Evolutionary conservation across 1,284 basidiomycete genomes (phyloP).

Genomic region (Cystobasidium slooffiae): DNA sequence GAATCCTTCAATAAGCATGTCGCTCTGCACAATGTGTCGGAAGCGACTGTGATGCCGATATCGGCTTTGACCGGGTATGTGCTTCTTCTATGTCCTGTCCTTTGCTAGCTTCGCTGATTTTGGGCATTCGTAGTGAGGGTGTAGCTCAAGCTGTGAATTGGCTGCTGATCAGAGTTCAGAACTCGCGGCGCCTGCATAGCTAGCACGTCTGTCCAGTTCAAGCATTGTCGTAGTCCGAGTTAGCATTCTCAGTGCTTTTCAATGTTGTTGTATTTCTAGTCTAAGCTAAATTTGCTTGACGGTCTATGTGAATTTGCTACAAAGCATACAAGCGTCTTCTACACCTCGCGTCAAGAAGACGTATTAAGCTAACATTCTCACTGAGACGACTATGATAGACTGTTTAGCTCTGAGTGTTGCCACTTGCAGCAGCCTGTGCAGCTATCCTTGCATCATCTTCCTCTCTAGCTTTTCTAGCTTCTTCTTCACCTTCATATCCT

Average conservation of each 20-base stretch:
- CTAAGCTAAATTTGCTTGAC: background rate
- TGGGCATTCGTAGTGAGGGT: slow-evolving; percentile 67
- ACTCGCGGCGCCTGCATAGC: slow-evolving; percentile 60
- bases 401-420: background rate
- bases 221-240: background rate
- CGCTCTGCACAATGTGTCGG: slow-evolving; percentile 51
- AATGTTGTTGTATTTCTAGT: slow-evolving; percentile 24
- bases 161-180: slow-evolving; percentile 89
- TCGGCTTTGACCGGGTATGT: slow-evolving; percentile 85
- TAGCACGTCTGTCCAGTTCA: background rate
- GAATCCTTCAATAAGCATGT: slow-evolving; percentile 53
- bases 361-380: too few species aligned
- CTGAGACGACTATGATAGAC: background rate
- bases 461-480: slow-evolving; percentile 41
- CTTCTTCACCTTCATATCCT: slow-evolving; percentile 63
- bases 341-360: too few species aligned
- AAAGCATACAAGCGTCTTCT: background rate
- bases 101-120: too few species aligned
- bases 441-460: slow-evolving; percentile 39
- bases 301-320: background rate
- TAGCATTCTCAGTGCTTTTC: background rate
- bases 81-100: too few species aligned
- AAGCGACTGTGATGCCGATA: slow-evolving; percentile 73
- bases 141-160: slow-evolving; percentile 88
- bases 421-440: slow-evolving; percentile 35